Evolutionary conservation across 169 alveolate genomes (phyloP), one percentile per base, ranked within the genome.

Genomic region (Cryptosporidium parvum): DNA sequence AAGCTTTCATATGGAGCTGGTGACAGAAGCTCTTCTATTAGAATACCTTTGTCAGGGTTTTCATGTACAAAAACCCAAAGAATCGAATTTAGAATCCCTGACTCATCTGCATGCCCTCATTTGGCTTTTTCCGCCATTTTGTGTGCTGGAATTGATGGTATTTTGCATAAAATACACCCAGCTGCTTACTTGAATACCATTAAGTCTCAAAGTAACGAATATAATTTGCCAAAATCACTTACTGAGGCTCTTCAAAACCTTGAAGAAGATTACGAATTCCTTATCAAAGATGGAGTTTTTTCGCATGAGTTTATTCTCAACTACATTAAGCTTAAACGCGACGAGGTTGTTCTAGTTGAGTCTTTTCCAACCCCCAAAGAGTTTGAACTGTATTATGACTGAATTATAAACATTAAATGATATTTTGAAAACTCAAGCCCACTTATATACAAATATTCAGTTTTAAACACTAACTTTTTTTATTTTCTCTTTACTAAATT

Each of bases 61-160:
- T 62, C 62, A 56, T 85, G 70, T 39, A 69, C 89, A 5, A 72
- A 84, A 42, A 91, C 93, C 44, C 93, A 92, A 85, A 91, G 97
- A 44, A 84, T 94, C 48, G 97, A 94, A 72, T 93, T 93, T 84
- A 70, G 97, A 39, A 44, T 93, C 21, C 97, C 97, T 6, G 97
- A 94, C 85, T 91, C 92, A 45, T 91, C 94, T 37, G 84, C 94
- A 44, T 93, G 95, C 48, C 94, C 95, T 10, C 93, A 94, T 85
- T 65, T 93, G 44, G 92, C 93, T 42, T 85, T 93, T 16, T 93
- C 97, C 10, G 95, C 97, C 65, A 91, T 93, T 52, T 85, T 93
- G 71, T 86, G 94, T 86, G 97, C 97, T n/a, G 97, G 96, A 7
- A 70, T 92, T 75, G 97, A 94, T 84, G 97, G 97, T 14, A 92